Evolutionary conservation across 352 stramenopile genomes (phyloP).

Genomic region (Pythium utonaiense): DNA sequence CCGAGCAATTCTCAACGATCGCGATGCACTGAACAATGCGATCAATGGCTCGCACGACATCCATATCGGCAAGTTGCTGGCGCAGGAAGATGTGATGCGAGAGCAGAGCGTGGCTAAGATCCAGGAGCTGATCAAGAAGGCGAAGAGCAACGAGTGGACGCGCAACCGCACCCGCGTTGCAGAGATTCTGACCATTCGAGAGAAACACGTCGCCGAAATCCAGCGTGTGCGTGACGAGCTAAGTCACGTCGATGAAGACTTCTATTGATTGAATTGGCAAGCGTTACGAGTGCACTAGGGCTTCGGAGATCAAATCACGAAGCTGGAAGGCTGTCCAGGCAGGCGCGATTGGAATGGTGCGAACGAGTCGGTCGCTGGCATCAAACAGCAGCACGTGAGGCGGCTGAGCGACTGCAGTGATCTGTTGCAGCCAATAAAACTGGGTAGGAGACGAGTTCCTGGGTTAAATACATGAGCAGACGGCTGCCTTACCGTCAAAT

Average conservation of each 20-base stretch:
- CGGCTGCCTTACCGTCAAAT: background rate
- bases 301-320: slow-evolving; percentile 27
- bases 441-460: background rate
- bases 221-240: slow-evolving; percentile 65
- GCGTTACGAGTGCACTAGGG: background rate
- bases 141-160: slow-evolving; percentile 66
- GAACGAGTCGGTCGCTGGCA: slow-evolving; percentile 24
- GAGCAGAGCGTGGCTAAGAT: slow-evolving; percentile 77
- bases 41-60: slow-evolving; percentile 91
- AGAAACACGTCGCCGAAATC: slow-evolving; percentile 66
- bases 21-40: slow-evolving; percentile 79
- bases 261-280: slow-evolving; percentile 36
- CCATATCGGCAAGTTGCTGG: slow-evolving; percentile 87
- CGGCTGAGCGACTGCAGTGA: slow-evolving; percentile 40
- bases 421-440: slow-evolving; percentile 7
- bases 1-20: slow-evolving; percentile 75
- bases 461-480: background rate
- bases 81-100: slow-evolving; percentile 81
- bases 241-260: slow-evolving; percentile 73
- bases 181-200: slow-evolving; percentile 71
- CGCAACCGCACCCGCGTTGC: slow-evolving; percentile 70
- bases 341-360: slow-evolving; percentile 28
- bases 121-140: slow-evolving; percentile 52
- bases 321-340: slow-evolving; percentile 42
- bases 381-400: slow-evolving; percentile 47